These are phyloP conservation scores for Boletellus sp. DNA, from an alignment of 768 basidiomycete species.

Conservation along the genomic window DNA sequence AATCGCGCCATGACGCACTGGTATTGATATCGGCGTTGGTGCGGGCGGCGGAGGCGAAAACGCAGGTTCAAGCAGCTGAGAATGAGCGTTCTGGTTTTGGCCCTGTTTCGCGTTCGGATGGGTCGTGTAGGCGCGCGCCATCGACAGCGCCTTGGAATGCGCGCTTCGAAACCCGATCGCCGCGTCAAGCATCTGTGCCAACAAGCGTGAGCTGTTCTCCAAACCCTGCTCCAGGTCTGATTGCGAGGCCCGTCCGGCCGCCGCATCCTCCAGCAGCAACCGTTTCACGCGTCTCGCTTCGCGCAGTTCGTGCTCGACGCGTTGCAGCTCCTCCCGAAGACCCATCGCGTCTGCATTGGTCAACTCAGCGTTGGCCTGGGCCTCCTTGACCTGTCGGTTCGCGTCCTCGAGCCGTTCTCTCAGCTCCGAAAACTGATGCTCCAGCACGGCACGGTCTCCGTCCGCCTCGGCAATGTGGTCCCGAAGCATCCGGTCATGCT, in stretches of 20 bases:
- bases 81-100: conserved; percentile 23
- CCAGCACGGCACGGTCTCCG: conserved; percentile 88
- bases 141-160: conserved; percentile 66
- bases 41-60: conserved; percentile 37
- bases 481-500: conserved; percentile 62
- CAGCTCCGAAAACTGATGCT: conserved; percentile 79
- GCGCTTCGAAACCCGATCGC: conserved; percentile 75
- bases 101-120: conserved; percentile 52
- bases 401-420: conserved; percentile 58
- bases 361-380: conserved; percentile 57
- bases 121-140: conserved; percentile 52
- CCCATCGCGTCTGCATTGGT: conserved; percentile 64
- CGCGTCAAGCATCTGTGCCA: conserved; percentile 80
- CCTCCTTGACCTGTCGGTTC: conserved; percentile 60
- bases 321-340: conserved; percentile 68
- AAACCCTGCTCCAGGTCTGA: conserved; percentile 63
- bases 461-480: conserved; percentile 93
- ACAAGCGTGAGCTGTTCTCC: conserved; percentile 62
- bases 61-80: conserved; percentile 45
- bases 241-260: conserved; percentile 63
- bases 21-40: conserved; percentile 11
- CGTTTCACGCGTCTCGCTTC: conserved; percentile 66
- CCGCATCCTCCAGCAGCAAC: conserved; percentile 70
- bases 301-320: conserved; percentile 65
- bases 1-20: conserved; percentile 49